Base-by-base conservation (phyloP, 306 rosid species). In the Quercus aquifolioides region DNA sequence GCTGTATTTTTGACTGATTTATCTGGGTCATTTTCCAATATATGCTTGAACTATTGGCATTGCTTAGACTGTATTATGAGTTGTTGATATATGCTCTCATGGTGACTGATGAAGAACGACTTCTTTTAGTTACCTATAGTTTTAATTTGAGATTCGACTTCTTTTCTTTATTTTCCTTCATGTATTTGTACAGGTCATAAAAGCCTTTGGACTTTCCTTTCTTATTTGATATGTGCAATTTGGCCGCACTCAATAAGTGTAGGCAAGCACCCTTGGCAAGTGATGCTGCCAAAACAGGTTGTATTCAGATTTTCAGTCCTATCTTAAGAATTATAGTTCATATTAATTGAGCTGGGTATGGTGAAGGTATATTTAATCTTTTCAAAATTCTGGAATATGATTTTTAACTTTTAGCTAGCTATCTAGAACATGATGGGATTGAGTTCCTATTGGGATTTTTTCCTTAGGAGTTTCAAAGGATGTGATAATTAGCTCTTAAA, bases 151-250 rank as follows among this genome's bases (percentile, higher is more conserved):
- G 64, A 52, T 69, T 72, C 41, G 7, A 67, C 49, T 28, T 71
- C 55, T 81, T 69, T 41, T 41, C 52, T 64, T 55, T 13, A 60
- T 72, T 23, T 76, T 60, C 79, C 81, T 78, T 28, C 56, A 6
- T 71, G 25, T 81, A 15, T 73, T 31, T 56, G 74, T 87, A 70
- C 97, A 92, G 99, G 94, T 95, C 85, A 75, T 95, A 76, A 87
- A 89, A 83, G 91, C 97, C 82, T 95, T 95, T 78, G 95, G 92
- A 71, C 78, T 88, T 80, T 80, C 97, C 95, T 18, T 73, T 88
- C 86, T 77, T 95, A 88, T 84, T 84, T 74, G 94, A 92, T 67
- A 78, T 88, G 76, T 82, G 84, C 86, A 86, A 84, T 78, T 77
- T 89, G 21, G 89, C 76, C 38, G 75, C 86, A 77, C 15, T 55